A percentile compares a stretch with the other conserved stretches of the same genome.
Conservation (phyloP, 164 flowering plant genomes). For the Annona squamosa region DNA sequence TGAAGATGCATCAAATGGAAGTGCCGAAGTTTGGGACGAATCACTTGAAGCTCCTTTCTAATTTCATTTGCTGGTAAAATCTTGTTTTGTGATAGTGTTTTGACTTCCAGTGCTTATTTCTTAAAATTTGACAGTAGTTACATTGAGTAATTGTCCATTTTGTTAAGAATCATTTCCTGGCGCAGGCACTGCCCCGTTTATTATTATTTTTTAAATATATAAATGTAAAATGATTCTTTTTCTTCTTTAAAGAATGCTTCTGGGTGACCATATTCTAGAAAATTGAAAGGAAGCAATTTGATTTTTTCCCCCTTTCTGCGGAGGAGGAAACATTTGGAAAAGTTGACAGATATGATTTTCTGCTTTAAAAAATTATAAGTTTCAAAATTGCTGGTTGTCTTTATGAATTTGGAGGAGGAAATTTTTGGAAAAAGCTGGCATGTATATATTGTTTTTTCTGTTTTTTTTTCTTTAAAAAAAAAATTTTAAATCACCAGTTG, state of each 20-base stretch:
- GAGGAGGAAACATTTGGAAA: too few species aligned
- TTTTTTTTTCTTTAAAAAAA: too few species aligned
- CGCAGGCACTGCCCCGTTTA: neutral
- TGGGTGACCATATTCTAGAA: neutral
- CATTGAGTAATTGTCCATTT: neutral
- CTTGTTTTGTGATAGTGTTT: neutral
- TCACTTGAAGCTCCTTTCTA: conserved; percentile 94
- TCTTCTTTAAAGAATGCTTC: neutral
- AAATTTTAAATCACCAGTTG: too few species aligned
- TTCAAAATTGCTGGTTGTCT: too few species aligned
- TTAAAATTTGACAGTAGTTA: neutral
- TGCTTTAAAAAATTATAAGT: too few species aligned
- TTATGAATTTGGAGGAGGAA: too few species aligned
- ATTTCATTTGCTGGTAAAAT: conserved; percentile 9
- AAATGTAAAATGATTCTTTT: neutral
- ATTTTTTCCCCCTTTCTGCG: neutral
- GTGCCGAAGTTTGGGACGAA: conserved; percentile 97
- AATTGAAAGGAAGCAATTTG: neutral
- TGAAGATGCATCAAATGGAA: conserved; percentile 93
- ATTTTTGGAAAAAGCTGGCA: too few species aligned
- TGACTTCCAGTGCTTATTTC: neutral
- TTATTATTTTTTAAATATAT: neutral
- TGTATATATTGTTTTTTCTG: too few species aligned
- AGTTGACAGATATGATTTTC: too few species aligned
- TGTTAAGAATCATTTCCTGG: too few species aligned